Base-by-base conservation (phyloP, 1,139 yeast genomes). In the Lodderomyces orthopsilosis region DNA sequence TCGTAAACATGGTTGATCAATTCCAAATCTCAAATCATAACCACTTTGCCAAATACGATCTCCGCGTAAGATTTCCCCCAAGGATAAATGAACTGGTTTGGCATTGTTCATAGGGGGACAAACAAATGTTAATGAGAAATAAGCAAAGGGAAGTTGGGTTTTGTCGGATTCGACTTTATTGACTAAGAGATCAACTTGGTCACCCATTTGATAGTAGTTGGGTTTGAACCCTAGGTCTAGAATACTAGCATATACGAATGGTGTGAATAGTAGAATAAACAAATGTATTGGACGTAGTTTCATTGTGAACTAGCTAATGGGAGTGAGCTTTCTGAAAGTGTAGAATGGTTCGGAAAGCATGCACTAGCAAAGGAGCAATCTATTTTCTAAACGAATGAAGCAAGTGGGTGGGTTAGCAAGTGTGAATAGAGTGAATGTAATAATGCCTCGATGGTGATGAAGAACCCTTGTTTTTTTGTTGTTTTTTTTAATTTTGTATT, bases 1-100 rank as follows among this genome's bases (percentile, higher is more conserved):
- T 36, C 83, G 65, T 37, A 68, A 68, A 61, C 97, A 90, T 0
- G 79, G 74, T 38, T 73, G 68, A 57, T 86, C 95, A 14, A 73
- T 61, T 6, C 81, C 84, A 60, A 86, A 85, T 6, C 55, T 49
- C 40, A 90, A 65, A 15, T 75, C 68, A 56, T 85, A 87, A 47
- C 82, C 87, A 40, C 93, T 82, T 50, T 79, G 81, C 83, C 87
- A 82, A 41, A 84, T 77, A 43, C 95, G 69, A 56, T 90, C 96
- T 6, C 96, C 96, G 45, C 85, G 73, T 38, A 89, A 69, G 19
- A 90, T 82, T 52, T 87, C 94, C 8, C 91, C 89, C 24, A 89
- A 60, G 6, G 90, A 83, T 41, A 87, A 62, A 48, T 85, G 85
- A 18, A 85, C 66, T 1, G 90, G 83, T 46, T 75, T 74, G 27